Evolutionary conservation across 495 filamentous ascomycete species (phyloP).

Genomic region (Cercophora sp.): DNA sequence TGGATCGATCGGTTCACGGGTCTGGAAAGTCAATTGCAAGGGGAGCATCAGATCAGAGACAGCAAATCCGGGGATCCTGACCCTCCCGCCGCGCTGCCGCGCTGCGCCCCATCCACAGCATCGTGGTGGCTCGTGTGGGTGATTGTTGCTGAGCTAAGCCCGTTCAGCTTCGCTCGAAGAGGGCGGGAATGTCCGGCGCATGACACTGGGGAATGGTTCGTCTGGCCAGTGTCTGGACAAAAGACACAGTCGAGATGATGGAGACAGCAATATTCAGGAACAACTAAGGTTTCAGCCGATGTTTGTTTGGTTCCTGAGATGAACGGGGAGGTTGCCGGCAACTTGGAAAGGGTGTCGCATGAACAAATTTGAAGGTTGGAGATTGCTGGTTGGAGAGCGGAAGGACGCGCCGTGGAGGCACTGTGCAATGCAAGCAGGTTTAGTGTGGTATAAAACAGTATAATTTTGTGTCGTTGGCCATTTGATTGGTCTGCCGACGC

Average conservation of each 20-base stretch:
- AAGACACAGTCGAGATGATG: not conserved
- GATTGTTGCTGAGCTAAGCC: constrained; percentile 5
- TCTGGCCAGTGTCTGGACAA: not conserved
- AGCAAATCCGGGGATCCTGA: not conserved
- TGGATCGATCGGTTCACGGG: not conserved
- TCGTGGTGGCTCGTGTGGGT: constrained; percentile 1
- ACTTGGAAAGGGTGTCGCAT: no score
- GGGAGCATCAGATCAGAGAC: not conserved
- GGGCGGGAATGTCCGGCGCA: constrained; percentile 6
- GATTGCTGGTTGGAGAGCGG: not conserved
- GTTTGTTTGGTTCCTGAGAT: constrained; percentile 8
- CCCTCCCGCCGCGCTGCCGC: no score
- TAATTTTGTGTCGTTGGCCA: not conserved
- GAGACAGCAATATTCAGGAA: not conserved
- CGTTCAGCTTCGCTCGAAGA: not conserved
- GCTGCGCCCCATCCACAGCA: not conserved
- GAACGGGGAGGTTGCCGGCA: no score
- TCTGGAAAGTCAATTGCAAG: not conserved
- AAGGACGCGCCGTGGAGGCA: not conserved
- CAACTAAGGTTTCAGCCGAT: constrained; percentile 5
- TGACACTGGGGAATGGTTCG: not conserved
- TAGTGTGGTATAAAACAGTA: constrained; percentile 1
- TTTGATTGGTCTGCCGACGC: constrained; percentile 2
- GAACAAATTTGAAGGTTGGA: constrained; percentile 3
- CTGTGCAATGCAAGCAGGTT: constrained; percentile 1